A percentile compares a stretch with the other conserved stretches of the same genome.
Conservation (phyloP, 2,329 filamentous ascomycete species). For the Fusarium globosum region DNA sequence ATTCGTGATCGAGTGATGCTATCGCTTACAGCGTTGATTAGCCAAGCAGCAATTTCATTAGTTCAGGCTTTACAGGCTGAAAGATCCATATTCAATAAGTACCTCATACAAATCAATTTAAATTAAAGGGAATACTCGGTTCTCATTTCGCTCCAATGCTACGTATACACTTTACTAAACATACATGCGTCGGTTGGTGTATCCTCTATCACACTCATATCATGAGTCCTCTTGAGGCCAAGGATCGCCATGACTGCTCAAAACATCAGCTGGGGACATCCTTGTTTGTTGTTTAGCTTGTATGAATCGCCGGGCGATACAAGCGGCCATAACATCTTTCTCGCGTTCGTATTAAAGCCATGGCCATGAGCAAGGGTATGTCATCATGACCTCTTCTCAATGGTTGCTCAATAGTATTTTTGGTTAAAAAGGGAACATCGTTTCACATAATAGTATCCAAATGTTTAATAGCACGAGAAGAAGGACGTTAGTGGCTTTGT, state of each 20-base stretch:
- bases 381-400: neutral
- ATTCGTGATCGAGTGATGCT: neutral
- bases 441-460: neutral
- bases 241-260: neutral
- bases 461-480: neutral
- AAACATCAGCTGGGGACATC: slow-evolving; percentile 10
- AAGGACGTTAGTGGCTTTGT: neutral
- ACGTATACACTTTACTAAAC: neutral
- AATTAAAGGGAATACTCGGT: neutral
- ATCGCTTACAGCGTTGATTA: slow-evolving; percentile 6
- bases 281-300: slow-evolving; percentile 23
- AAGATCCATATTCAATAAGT: neutral
- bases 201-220: neutral
- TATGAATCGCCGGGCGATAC: neutral
- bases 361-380: neutral
- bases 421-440: neutral
- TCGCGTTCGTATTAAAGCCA: neutral
- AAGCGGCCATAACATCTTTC: neutral
- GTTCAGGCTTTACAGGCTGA: neutral
- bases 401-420: too few relatives aligned
- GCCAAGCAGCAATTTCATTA: neutral
- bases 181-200: neutral
- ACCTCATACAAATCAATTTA: neutral
- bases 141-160: neutral
- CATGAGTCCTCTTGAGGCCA: slow-evolving; percentile 4